Evolutionary conservation across 495 filamentous ascomycete species (phyloP), one percentile per base, ranked within the genome.

Genomic region (Annulohypoxylon bovei): DNA sequence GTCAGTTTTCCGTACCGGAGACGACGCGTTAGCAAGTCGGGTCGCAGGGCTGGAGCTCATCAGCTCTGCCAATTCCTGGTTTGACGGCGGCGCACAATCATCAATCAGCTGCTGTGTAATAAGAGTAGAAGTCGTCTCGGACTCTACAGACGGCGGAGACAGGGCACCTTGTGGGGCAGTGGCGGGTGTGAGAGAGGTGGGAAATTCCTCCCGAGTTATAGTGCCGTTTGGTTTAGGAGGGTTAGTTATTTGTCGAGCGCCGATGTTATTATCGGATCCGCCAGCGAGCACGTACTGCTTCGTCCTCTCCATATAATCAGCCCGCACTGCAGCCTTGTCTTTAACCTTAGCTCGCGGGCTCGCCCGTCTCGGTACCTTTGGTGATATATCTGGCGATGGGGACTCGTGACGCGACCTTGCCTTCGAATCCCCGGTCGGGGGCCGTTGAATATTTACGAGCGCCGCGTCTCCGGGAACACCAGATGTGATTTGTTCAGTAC

Each of bases 91-190:
- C 22, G 54, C 12, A 56, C 59, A 67, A 18, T 59, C 58, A 11
- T 37, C 30, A 7, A 67, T 54, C 14, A 67, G 20, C 35, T 71
- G 68, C 20, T 33, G 37, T 33, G 42, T 39, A 32, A 71, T 71
- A 7, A 71, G 63, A 1, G 52, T 63, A 49, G 68, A 67, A 16
- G 68, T 59, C 16, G 68, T 53, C 22, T 71, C 58, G 7, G 68
- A 71, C 23, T 32, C 44, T 33, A 58, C 32, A 35, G 63, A 67
- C n/a, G 23, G 46, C 20, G 58, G 58, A 0, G 55, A 53, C 11
- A 33, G 32, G 2, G 28, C 25, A 42, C 12, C 11, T 14, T 57
- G 20, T 6, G 42, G 23, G 16, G 30, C 1, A 8, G 28, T 44
- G 11, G 65, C 40, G 8, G 50, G 56, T 22, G 49, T 12, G 1